Evolutionary conservation across 2,329 filamentous ascomycete species (phyloP).

Genomic region (Aspergillus unguis): DNA sequence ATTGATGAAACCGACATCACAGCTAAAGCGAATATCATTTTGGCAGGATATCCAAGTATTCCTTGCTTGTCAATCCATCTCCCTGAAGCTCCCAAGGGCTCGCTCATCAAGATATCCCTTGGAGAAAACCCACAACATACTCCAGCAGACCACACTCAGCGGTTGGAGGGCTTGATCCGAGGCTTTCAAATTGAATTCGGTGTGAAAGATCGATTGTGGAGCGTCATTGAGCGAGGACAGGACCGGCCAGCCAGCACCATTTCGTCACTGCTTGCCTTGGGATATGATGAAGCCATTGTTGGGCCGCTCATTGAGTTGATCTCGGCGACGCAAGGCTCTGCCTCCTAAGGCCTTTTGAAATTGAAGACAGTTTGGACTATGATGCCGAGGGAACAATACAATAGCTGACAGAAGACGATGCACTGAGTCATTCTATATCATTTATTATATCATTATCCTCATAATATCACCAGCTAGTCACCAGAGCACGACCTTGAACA

Average conservation of each 20-base stretch:
- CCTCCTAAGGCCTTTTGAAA: too few relatives aligned
- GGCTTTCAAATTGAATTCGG: slow-evolving; percentile 27
- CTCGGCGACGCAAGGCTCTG: not conserved
- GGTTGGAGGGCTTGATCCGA: slow-evolving; percentile 21
- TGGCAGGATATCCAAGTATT: not conserved
- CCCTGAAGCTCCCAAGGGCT: slow-evolving; percentile 8
- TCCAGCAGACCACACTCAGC: slow-evolving; percentile 18
- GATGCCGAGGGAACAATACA: too few relatives aligned
- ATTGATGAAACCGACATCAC: slow-evolving; percentile 21
- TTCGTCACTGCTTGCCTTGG: slow-evolving; percentile 22
- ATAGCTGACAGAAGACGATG: too few relatives aligned
- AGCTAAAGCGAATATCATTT: not conserved
- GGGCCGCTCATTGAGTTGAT: slow-evolving; percentile 26
- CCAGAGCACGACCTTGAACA: too few relatives aligned
- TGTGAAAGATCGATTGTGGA: slow-evolving; percentile 28
- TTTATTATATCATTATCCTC: too few relatives aligned
- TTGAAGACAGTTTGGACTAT: too few relatives aligned
- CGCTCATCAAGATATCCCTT: slow-evolving; percentile 37
- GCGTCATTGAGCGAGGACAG: slow-evolving; percentile 15
- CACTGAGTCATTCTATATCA: too few relatives aligned
- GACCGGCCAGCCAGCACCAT: slow-evolving; percentile 18
- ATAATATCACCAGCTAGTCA: too few relatives aligned
- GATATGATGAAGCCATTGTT: slow-evolving; percentile 25
- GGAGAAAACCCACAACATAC: slow-evolving; percentile 31
- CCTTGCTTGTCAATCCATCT: slow-evolving; percentile 23